Percentiles rank a stretch among this genome's conserved stretches.
Conservation (phyloP, 495 filamentous ascomycete species). For the Penicillium malachiteum region DNA sequence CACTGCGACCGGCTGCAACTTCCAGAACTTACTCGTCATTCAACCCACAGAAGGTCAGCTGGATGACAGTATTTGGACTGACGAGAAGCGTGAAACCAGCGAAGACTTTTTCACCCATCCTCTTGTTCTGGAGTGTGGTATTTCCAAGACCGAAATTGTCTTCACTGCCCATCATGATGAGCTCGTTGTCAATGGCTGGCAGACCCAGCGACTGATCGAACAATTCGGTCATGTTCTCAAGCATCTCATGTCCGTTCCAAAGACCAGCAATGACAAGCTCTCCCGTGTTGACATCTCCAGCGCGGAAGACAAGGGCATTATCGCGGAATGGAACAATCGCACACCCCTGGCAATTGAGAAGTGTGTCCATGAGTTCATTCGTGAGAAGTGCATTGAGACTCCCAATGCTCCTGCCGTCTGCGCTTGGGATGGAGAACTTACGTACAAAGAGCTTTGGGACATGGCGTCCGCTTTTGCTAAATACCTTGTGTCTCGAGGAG, state of each 20-base stretch:
- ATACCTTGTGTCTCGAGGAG: constrained; percentile 44
- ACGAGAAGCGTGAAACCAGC: constrained; percentile 45
- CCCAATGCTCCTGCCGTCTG: constrained; percentile 39
- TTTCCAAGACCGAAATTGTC: constrained; percentile 26
- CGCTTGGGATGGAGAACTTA: constrained; percentile 47
- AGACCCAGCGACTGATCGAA: constrained; percentile 29
- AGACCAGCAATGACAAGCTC: constrained; percentile 27
- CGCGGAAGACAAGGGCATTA: constrained; percentile 32
- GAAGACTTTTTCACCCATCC: constrained; percentile 52
- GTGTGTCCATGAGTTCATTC: constrained; percentile 50
- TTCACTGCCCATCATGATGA: constrained; percentile 41
- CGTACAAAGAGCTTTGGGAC: constrained; percentile 37
- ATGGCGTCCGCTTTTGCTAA: constrained; percentile 37
- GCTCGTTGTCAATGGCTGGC: constrained; percentile 36
- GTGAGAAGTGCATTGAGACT: constrained; percentile 20
- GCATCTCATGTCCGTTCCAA: constrained; percentile 30
- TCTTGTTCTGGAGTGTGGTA: constrained; percentile 47
- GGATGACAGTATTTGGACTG: constrained; percentile 36
- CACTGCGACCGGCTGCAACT: constrained; percentile 54
- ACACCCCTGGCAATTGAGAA: constrained; percentile 30
- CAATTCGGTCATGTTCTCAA: constrained; percentile 37
- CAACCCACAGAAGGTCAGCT: constrained; percentile 37
- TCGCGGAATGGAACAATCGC: constrained; percentile 35
- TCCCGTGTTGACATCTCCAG: constrained; percentile 35
- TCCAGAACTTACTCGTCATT: constrained; percentile 62